Evolutionary conservation across 495 filamentous ascomycete genomes (phyloP).

Genomic region (Penicillium ucsense): DNA sequence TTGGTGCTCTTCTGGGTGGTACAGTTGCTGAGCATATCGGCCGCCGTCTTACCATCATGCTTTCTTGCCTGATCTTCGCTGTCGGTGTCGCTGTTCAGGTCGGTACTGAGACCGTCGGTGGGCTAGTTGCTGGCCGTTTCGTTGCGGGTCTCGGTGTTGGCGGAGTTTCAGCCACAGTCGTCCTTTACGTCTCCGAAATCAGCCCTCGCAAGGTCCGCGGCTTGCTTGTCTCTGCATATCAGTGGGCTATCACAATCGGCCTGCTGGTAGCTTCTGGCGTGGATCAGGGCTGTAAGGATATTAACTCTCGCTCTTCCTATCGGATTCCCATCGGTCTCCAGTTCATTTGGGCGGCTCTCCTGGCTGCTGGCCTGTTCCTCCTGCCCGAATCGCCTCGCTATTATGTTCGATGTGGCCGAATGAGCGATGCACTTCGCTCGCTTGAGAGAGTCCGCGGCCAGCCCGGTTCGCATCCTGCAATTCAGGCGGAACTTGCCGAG

Average conservation of each 20-base stretch:
- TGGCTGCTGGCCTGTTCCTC: slow-evolving; percentile 53
- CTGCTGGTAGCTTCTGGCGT: slow-evolving; percentile 62
- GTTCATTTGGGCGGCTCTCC: slow-evolving; percentile 56
- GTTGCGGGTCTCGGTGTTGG: slow-evolving; percentile 65
- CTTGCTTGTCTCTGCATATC: slow-evolving; percentile 55
- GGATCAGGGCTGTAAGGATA: slow-evolving; percentile 53
- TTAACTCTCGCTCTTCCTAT: slow-evolving; percentile 50
- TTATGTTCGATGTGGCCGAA: slow-evolving; percentile 42
- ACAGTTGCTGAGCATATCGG: slow-evolving; percentile 55
- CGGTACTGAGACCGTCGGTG: slow-evolving; percentile 29
- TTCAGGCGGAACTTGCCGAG: slow-evolving; percentile 61
- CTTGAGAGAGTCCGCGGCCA: slow-evolving; percentile 34
- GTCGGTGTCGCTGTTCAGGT: slow-evolving; percentile 55
- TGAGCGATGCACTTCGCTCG: slow-evolving; percentile 27
- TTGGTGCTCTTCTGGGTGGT: slow-evolving; percentile 59
- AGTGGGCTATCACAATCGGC: slow-evolving; percentile 62
- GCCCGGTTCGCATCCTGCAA: slow-evolving; percentile 43
- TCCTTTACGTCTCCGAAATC: slow-evolving; percentile 61
- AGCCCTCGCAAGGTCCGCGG: slow-evolving; percentile 52
- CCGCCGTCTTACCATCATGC: slow-evolving; percentile 56
- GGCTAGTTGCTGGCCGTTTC: slow-evolving; percentile 58
- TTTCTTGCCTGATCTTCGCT: slow-evolving; percentile 52
- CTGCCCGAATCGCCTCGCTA: slow-evolving; percentile 68
- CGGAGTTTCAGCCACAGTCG: slow-evolving; percentile 61
- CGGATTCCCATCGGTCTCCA: slow-evolving; percentile 60